Evolutionary conservation across 305 asterid species (phyloP).

Genomic region (Solanum hybrid): DNA sequence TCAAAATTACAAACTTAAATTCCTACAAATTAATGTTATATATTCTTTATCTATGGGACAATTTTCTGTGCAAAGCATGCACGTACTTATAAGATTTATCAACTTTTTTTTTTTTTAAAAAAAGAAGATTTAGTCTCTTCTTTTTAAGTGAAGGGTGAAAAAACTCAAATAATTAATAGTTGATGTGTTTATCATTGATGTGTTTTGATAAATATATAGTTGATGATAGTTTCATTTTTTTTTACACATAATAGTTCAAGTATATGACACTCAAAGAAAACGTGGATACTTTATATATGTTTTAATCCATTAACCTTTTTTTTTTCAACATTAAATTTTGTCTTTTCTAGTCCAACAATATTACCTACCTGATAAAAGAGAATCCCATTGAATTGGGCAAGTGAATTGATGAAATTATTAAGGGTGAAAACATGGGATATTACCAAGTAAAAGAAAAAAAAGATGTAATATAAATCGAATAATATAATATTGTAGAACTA

Average conservation of each 20-base stretch:
- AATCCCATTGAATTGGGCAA: not conserved
- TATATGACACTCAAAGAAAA: not conserved
- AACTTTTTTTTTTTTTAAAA: too few species aligned
- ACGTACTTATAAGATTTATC: not conserved
- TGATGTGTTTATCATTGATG: not conserved
- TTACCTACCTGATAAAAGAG: not conserved
- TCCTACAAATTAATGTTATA: not conserved
- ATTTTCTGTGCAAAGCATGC: not conserved
- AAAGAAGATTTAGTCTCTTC: not conserved
- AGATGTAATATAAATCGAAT: not conserved
- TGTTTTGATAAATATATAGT: not conserved
- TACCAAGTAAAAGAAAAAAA: not conserved
- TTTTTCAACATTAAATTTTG: not conserved
- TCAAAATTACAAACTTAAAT: not conserved
- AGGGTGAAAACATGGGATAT: not conserved
- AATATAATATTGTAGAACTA: not conserved
- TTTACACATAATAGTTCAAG: not conserved
- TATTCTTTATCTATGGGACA: not conserved
- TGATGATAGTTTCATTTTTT: not conserved
- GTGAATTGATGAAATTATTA: not conserved
- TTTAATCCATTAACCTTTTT: not conserved
- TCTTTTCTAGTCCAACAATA: not conserved
- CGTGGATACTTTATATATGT: not conserved
- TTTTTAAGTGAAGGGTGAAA: not conserved
- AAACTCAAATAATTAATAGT: not conserved